These are phyloP conservation scores for Linderina pennispora DNA, from an alignment of 192 early-diverging fungal genomes.

Conservation along the genomic window DNA sequence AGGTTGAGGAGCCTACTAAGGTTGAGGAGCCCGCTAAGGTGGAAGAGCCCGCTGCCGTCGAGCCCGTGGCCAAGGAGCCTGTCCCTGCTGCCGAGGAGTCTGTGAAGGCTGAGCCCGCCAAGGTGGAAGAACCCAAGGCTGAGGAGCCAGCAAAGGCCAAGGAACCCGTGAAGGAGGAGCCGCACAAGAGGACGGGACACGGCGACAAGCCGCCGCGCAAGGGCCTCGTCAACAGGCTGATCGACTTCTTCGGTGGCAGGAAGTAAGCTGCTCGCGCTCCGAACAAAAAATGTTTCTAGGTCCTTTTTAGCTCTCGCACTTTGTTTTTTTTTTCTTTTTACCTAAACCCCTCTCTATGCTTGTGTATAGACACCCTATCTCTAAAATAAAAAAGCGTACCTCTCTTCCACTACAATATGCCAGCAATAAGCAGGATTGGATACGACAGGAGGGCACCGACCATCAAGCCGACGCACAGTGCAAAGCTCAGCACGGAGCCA, in stretches of 20 bases:
- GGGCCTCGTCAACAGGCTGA: conserved; percentile 41
- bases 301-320: conserved; percentile 1
- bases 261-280: conserved; percentile 9
- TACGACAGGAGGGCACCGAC: conserved; percentile 53
- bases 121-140: neutral
- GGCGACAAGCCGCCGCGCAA: conserved; percentile 38
- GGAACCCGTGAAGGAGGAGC: conserved; percentile 19
- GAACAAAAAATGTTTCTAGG: neutral
- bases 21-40: too few species aligned
- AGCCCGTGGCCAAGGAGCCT: neutral
- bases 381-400: neutral
- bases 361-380: too few species aligned
- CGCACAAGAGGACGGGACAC: conserved; percentile 3
- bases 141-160: conserved; percentile 6
- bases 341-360: neutral
- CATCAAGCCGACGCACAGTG: conserved; percentile 59
- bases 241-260: conserved; percentile 44
- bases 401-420: conserved; percentile 13
- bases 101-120: too few species aligned
- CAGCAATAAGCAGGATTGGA: conserved; percentile 28
- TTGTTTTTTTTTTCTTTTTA: neutral
- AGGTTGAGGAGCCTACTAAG: too few species aligned
- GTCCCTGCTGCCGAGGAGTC: too few species aligned
- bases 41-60: too few species aligned
- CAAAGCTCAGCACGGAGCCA: conserved; percentile 65